Conservation (phyloP, 1,284 basidiomycete species). For the Anthracocystis panici-leucophaei region DNA sequence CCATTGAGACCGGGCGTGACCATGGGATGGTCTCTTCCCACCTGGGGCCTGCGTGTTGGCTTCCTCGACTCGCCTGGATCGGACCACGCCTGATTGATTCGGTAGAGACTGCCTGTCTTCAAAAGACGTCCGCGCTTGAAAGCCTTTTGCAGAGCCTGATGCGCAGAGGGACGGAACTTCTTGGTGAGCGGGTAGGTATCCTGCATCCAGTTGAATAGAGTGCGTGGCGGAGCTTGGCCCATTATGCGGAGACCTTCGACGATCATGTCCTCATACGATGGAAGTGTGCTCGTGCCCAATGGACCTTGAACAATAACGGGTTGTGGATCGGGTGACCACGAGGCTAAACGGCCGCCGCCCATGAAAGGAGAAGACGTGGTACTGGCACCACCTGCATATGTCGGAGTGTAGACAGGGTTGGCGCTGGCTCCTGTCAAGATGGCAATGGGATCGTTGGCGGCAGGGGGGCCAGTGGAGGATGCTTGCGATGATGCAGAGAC, state of each 20-base stretch:
- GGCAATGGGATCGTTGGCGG: slow-evolving; percentile 36
- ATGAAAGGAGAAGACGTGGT: neutral
- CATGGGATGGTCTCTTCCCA: slow-evolving; percentile 62
- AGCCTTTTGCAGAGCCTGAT: slow-evolving; percentile 67
- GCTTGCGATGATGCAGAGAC: slow-evolving; percentile 9
- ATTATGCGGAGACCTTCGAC: slow-evolving; percentile 60
- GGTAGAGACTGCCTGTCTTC: slow-evolving; percentile 64
- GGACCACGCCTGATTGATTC: slow-evolving; percentile 63
- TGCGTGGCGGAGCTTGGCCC: slow-evolving; percentile 59
- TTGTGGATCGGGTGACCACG: slow-evolving; percentile 43
- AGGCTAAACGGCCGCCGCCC: slow-evolving; percentile 8
- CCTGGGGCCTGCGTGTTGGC: slow-evolving; percentile 57
- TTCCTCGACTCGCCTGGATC: slow-evolving; percentile 56
- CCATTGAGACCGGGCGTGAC: slow-evolving; percentile 60
- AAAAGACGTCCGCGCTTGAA: slow-evolving; percentile 65
- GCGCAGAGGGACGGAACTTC: slow-evolving; percentile 67
- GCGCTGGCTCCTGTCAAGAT: slow-evolving; percentile 50
- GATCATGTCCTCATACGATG: slow-evolving; percentile 66
- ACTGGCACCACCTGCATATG: slow-evolving; percentile 14
- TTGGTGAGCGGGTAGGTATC: slow-evolving; percentile 64
- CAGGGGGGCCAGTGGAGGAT: neutral
- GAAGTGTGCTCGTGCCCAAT: slow-evolving; percentile 55
- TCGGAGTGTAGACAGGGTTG: slow-evolving; percentile 38
- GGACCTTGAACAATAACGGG: slow-evolving; percentile 51
- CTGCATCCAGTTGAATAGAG: slow-evolving; percentile 64